phyloP scores from a whole-genome alignment of 179 eudicot genomes.

The Silene noctiflora region DNA sequence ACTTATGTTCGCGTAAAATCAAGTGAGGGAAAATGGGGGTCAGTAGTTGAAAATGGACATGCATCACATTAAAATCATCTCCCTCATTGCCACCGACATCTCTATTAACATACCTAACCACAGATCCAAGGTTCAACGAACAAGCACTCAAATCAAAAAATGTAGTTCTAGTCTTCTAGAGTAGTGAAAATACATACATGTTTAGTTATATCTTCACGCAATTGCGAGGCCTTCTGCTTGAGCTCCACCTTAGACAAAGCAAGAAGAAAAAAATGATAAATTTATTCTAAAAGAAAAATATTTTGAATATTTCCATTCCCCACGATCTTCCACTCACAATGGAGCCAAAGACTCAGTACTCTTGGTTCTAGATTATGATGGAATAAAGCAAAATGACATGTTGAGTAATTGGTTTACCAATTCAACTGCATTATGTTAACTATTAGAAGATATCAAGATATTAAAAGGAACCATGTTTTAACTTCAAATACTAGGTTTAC shows the following conservation, averaged over 20 bases:
- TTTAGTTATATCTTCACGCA: conserved; percentile 35
- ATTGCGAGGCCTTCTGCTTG: conserved; percentile 30
- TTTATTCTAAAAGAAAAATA: too few relatives aligned
- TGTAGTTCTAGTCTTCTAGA: background rate
- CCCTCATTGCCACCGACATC: background rate
- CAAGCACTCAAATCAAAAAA: background rate
- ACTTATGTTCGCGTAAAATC: background rate
- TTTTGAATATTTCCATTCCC: too few relatives aligned
- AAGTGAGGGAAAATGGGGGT: background rate
- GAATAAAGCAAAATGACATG: too few relatives aligned
- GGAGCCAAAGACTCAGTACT: too few relatives aligned
- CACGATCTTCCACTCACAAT: too few relatives aligned
- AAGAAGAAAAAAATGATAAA: conserved; percentile 3
- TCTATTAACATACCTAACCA: conserved; percentile 1
- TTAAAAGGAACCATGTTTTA: background rate
- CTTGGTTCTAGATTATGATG: too few relatives aligned
- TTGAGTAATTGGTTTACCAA: too few relatives aligned
- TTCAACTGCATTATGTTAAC: background rate
- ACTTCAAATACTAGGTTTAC: background rate
- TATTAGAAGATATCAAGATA: background rate
- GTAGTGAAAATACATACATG: conserved; percentile 27
- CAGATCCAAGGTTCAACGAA: background rate
- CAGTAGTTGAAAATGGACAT: background rate
- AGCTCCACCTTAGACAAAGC: conserved; percentile 29
- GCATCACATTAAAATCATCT: background rate